Evolutionary conservation across 179 eudicot genomes (phyloP).

Genomic region (Vitellaria paradoxa): DNA sequence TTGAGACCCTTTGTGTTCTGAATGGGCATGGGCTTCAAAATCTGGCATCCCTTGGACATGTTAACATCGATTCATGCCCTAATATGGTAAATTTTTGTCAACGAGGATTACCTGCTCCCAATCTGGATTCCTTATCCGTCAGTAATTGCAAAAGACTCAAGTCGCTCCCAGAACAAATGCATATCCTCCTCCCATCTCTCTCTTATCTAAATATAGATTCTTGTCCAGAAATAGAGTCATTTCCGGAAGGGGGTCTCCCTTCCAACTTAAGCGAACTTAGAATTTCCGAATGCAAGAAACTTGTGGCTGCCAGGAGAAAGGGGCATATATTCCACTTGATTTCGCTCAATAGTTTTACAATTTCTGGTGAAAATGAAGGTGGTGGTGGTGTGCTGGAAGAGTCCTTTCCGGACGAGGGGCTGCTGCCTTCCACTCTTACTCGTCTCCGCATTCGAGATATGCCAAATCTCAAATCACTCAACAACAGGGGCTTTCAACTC

Average conservation of each 20-base stretch:
- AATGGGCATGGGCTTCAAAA: background rate
- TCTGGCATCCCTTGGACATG: background rate
- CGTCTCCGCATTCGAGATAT: background rate
- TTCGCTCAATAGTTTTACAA: background rate
- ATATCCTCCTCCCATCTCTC: slow-evolving; percentile 8
- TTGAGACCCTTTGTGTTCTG: background rate
- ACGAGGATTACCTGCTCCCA: background rate
- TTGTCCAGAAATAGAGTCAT: slow-evolving; percentile 10
- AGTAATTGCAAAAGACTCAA: background rate
- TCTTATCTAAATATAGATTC: background rate
- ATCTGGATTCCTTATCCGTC: background rate
- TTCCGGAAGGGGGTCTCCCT: slow-evolving; percentile 3
- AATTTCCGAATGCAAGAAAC: background rate
- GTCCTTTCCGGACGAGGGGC: too few relatives aligned
- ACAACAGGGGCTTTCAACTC: slow-evolving; percentile 11
- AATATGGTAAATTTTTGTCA: slow-evolving; percentile 14
- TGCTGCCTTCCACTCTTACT: slow-evolving; percentile 9
- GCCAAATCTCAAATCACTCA: slow-evolving; percentile 12
- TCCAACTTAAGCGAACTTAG: background rate
- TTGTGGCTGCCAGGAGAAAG: background rate
- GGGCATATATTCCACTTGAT: background rate
- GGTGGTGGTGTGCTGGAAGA: too few relatives aligned
- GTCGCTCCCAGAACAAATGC: slow-evolving; percentile 9
- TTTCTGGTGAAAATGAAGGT: too few relatives aligned
- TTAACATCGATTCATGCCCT: background rate